Percentiles rank a stretch among this genome's conserved stretches.
phyloP scores from a whole-genome alignment of 2,329 filamentous ascomycete species.

The Cordyceps farinosa region DNA sequence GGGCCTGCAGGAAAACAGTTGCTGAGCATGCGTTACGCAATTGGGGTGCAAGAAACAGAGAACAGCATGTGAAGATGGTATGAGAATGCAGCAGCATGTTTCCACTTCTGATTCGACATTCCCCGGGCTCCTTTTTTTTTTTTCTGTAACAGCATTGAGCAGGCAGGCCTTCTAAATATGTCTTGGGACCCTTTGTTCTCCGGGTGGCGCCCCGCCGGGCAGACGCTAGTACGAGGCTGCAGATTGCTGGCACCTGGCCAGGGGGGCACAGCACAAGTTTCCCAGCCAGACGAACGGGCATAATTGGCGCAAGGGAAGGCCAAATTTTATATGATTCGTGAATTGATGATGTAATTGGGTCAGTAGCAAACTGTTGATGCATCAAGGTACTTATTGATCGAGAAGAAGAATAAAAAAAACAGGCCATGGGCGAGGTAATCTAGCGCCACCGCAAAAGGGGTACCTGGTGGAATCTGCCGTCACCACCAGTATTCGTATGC shows the following conservation, averaged over 20 bases:
- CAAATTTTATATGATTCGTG: too few relatives aligned
- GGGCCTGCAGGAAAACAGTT: too few relatives aligned
- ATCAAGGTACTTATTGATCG: neutral
- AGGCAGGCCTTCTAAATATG: neutral
- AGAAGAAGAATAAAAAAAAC: neutral
- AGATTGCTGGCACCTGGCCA: neutral
- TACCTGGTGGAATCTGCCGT: conserved; percentile 3
- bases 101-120: neutral
- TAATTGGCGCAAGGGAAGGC: too few relatives aligned
- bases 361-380: too few relatives aligned
- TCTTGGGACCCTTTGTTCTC: neutral
- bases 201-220: neutral
- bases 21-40: too few relatives aligned
- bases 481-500: conserved; percentile 13
- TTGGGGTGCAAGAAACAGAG: neutral
- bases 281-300: too few relatives aligned
- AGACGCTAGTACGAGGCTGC: conserved; percentile 8
- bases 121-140: neutral
- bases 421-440: neutral
- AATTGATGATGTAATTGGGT: too few relatives aligned
- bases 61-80: conserved; percentile 14
- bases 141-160: neutral
- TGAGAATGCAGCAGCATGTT: conserved; percentile 14
- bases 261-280: neutral
- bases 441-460: neutral